Evolutionary conservation across 139 green algal species (phyloP), one percentile per base, ranked within the genome.

Genomic region (Tetraselmis striata): DNA sequence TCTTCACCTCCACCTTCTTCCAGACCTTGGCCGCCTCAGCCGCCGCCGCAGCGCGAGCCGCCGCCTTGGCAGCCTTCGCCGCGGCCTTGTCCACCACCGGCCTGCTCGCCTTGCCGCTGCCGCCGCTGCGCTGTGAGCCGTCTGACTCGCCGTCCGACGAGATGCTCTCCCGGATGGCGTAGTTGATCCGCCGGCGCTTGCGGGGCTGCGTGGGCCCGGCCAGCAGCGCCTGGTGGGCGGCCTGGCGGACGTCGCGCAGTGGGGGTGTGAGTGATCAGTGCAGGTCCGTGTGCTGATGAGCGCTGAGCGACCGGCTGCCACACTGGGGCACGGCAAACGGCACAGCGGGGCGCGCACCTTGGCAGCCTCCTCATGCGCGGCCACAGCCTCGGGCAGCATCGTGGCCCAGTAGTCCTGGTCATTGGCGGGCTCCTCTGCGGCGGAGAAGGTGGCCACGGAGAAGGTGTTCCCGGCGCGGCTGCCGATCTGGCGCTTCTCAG

Each of bases 401-500:
- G 78, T 28, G 1, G 81, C 45, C 93, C 93, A 96, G 85, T 91
- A 96, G 22, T 88, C 59, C 1, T 79, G 32, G 11, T 89, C 84
- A 29, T 90, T 79, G 18, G 32, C 76, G 28, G 2, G 1, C 28
- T 80, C 79, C 59, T 89, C 88, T 0, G 80, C 85, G 18, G 76
- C 84, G 2, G 82, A 84, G 83, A 98, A 98, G 23, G 87, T 92
- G 1, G 93, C 92, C 1, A 92, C 87, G 32, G 85, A 93, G 85
- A 97, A 98, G 30, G 90, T 93, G 91, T 96, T 96, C 79, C 92
- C 92, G 23, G 87, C 90, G 28, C 92, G 81, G 26, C 84, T 85
- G 45, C 94, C 95, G 23, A 98, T 91, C 86, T 93, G 88, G 0
- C 95, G 90, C 87, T 96, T 97, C 84, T 98, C 93, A 2, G 94